Percentiles rank a stretch among this genome's conserved stretches.
These are phyloP conservation scores for Chaetomium strumarium DNA, from an alignment of 2,329 filamentous ascomycete genomes.

Conservation along the genomic window DNA sequence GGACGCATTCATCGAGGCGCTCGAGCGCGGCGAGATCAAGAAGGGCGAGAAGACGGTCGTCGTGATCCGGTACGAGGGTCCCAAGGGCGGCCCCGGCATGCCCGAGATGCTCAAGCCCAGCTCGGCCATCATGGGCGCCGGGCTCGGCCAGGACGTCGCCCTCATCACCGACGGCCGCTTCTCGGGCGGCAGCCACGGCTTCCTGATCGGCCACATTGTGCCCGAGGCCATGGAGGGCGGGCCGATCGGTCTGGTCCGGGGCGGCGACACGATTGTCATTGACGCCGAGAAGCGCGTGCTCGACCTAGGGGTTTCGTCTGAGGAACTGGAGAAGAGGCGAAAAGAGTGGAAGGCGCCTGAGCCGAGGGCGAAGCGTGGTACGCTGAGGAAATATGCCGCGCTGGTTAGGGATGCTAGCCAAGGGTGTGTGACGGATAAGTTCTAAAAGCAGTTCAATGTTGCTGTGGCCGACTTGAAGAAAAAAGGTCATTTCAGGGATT, in stretches of 20 bases:
- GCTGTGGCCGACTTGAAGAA: background rate
- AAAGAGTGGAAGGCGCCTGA: conserved; percentile 58
- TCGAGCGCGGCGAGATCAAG: conserved; percentile 72
- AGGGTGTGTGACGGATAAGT: conserved; percentile 51
- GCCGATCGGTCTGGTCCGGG: conserved; percentile 73
- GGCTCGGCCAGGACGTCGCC: conserved; percentile 68
- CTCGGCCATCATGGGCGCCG: conserved; percentile 86
- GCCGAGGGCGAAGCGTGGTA: conserved; percentile 55
- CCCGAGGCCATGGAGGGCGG: conserved; percentile 83
- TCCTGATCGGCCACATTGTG: conserved; percentile 82
- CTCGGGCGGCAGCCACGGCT: conserved; percentile 77
- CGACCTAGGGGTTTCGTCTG: conserved; percentile 60
- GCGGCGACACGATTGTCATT: conserved; percentile 76
- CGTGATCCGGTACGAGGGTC: conserved; percentile 88
- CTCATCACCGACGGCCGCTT: conserved; percentile 71
- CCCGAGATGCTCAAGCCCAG: conserved; percentile 93
- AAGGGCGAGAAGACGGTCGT: conserved; percentile 84
- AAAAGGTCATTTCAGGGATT: background rate
- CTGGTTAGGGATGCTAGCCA: conserved; percentile 53
- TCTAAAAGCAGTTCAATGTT: background rate
- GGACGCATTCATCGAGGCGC: conserved; percentile 68
- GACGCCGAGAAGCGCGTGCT: conserved; percentile 70
- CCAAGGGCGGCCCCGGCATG: conserved; percentile 91
- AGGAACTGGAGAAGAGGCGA: conserved; percentile 54
- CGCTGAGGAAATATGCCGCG: conserved; percentile 62